phyloP scores from a whole-genome alignment of 2,329 filamentous ascomycete genomes.

The Graphilbum fragrans region DNA sequence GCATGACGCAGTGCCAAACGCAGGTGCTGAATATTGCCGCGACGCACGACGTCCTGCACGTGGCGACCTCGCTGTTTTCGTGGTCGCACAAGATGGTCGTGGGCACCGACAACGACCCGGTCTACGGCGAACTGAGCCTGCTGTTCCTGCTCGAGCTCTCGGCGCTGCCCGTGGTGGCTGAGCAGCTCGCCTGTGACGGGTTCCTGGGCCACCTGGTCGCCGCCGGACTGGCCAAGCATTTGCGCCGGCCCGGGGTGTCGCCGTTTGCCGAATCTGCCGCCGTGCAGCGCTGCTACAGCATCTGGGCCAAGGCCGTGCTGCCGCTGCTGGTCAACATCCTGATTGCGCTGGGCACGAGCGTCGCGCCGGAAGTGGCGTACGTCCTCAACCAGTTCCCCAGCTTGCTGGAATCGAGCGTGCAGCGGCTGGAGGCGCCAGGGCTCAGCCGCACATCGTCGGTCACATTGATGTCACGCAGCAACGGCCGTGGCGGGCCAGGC shows the following conservation, averaged over 20 bases:
- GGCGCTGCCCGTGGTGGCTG: conserved; percentile 66
- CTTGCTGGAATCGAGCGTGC: conserved; percentile 60
- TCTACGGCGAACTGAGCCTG: conserved; percentile 88
- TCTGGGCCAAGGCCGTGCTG: conserved; percentile 82
- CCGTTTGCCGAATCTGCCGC: conserved; percentile 65
- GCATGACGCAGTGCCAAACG: conserved; percentile 57
- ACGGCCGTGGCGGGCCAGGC: background rate
- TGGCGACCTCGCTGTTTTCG: conserved; percentile 78
- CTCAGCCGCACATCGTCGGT: conserved; percentile 29
- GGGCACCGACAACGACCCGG: conserved; percentile 51
- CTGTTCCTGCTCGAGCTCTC: conserved; percentile 84
- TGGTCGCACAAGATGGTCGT: conserved; percentile 80
- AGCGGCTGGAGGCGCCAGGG: conserved; percentile 54
- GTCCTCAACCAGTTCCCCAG: conserved; percentile 85
- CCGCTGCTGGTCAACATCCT: conserved; percentile 84
- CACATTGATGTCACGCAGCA: background rate
- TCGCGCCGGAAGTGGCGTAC: conserved; percentile 72
- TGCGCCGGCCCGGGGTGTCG: conserved; percentile 58
- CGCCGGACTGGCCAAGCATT: conserved; percentile 66
- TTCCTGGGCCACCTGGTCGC: conserved; percentile 68
- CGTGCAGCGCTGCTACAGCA: conserved; percentile 64
- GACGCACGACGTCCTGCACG: conserved; percentile 62
- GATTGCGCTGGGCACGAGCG: conserved; percentile 64
- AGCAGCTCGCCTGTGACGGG: conserved; percentile 81
- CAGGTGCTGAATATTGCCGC: conserved; percentile 61